Base-by-base conservation (phyloP, 2,329 filamentous ascomycete species). In the Arthroderma uncinatum region DNA sequence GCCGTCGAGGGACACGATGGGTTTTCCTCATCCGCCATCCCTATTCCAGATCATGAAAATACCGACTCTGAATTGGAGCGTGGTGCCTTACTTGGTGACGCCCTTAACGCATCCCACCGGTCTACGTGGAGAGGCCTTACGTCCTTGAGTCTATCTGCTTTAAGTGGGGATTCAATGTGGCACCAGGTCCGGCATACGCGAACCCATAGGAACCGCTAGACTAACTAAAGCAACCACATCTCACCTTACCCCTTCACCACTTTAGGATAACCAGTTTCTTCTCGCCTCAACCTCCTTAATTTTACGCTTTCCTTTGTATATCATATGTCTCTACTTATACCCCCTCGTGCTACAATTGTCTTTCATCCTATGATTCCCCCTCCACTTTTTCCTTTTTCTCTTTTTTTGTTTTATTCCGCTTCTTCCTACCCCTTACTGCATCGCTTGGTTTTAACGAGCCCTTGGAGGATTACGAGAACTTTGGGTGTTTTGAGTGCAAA, bases 1-100 rank as follows among this genome's bases (percentile, higher is more conserved):
- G 75, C 73, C 34, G 71, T 71, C 1, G 72, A 76, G 57, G 73
- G 71, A 2, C 68, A 70, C 28, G 76, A 77, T 55, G 73, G 75
- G 25, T 74, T 77, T 4, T 74, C 77, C 2, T 78, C 78, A 25
- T 74, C 79, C 4, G 77, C 77, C 25, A 71, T 76, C 33, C 76
- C 76, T 7, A 74, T 81, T 14, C 68, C 72, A 2, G 62, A 64
- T 55, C 58, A 64, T 25, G 63, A 64, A 25, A 67, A 72, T 42
- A 66, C 67, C n/a, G 65, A 68, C 33, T 69, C 68, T 2, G 76
- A 78, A 57, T 62, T 74, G 9, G 76, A 78, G 57, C 70, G 71
- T 28, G 74, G 69, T 33, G 63, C 70, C 70, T 4, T 71, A 36
- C 66, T 74, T 37, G 68, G 67, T 42, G 56, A 39, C 21, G 42